phyloP scores from a whole-genome alignment of 2,329 filamentous ascomycete species.

The Mollisia scopiformis region DNA sequence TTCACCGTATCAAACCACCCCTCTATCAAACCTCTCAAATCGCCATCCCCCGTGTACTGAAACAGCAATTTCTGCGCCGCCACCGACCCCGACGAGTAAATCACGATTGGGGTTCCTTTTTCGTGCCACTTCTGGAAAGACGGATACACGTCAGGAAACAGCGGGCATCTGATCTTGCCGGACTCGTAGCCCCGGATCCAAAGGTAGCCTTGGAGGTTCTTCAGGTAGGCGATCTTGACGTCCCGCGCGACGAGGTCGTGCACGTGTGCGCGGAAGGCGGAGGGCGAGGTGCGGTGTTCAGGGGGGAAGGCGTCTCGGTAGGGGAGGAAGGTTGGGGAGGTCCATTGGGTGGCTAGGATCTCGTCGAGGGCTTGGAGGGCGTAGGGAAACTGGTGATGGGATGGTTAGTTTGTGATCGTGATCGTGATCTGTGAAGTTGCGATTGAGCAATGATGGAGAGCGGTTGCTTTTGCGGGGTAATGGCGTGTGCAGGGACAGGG shows the following conservation, averaged over 20 bases:
- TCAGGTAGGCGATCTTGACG: slow-evolving; percentile 76
- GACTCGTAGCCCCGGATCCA: slow-evolving; percentile 76
- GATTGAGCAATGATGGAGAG: neutral
- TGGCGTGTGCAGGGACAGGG: slow-evolving; percentile 8
- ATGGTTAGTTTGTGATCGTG: slow-evolving; percentile 2
- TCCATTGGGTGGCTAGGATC: slow-evolving; percentile 69
- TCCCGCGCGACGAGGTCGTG: slow-evolving; percentile 71
- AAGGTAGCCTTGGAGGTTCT: slow-evolving; percentile 78
- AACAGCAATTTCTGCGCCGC: slow-evolving; percentile 82
- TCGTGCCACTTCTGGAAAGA: slow-evolving; percentile 63
- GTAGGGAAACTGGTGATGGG: slow-evolving; percentile 69
- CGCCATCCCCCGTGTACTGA: slow-evolving; percentile 57
- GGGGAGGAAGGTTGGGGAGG: slow-evolving; percentile 61
- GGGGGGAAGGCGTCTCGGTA: slow-evolving; percentile 74
- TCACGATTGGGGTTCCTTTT: slow-evolving; percentile 61
- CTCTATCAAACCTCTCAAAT: slow-evolving; percentile 60
- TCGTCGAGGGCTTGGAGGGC: slow-evolving; percentile 67
- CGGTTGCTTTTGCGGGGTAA: slow-evolving; percentile 21
- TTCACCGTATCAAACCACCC: slow-evolving; percentile 82
- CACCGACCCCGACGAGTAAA: slow-evolving; percentile 83
- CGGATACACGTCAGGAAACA: slow-evolving; percentile 75
- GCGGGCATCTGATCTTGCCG: slow-evolving; percentile 69
- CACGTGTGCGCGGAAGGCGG: slow-evolving; percentile 67
- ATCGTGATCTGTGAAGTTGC: neutral
- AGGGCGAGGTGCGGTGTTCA: slow-evolving; percentile 60